Evolutionary conservation across 371 early-diverging fungal species (phyloP).

Genomic region (Chytridium lagenaria): DNA sequence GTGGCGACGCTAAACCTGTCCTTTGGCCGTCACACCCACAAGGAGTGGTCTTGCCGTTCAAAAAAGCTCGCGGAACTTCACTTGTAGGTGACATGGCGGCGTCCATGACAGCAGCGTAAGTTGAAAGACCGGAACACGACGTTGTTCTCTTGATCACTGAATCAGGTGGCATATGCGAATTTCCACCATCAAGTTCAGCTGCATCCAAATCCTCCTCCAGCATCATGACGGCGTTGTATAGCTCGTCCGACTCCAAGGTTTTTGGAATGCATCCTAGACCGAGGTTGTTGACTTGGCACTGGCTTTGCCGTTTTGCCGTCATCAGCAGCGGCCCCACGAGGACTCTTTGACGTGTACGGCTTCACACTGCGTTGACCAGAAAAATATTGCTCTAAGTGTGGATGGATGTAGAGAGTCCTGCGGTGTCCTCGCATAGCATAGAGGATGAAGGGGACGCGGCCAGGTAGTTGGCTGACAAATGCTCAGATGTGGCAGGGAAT

Average conservation of each 20-base stretch:
- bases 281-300: too few species aligned
- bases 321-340: too few species aligned
- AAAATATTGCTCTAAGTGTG: conserved; percentile 9
- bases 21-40: too few species aligned
- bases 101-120: background rate
- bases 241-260: too few species aligned
- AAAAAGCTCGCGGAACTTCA: too few species aligned
- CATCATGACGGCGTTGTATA: too few species aligned
- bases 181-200: too few species aligned
- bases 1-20: background rate
- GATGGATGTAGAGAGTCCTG: background rate
- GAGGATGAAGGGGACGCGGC: background rate
- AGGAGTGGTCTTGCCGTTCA: too few species aligned
- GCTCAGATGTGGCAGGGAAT: background rate
- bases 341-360: too few species aligned
- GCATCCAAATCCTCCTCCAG: too few species aligned
- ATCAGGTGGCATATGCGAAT: background rate
- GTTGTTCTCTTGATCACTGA: background rate
- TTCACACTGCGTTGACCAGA: background rate
- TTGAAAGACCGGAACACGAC: background rate
- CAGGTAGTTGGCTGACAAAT: background rate
- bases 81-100: background rate
- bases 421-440: background rate
- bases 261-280: too few species aligned
- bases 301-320: too few species aligned